Evolutionary conservation across 495 filamentous ascomycete genomes (phyloP), one percentile per base, ranked within the genome.

Genomic region (Penicillium flavigenum): DNA sequence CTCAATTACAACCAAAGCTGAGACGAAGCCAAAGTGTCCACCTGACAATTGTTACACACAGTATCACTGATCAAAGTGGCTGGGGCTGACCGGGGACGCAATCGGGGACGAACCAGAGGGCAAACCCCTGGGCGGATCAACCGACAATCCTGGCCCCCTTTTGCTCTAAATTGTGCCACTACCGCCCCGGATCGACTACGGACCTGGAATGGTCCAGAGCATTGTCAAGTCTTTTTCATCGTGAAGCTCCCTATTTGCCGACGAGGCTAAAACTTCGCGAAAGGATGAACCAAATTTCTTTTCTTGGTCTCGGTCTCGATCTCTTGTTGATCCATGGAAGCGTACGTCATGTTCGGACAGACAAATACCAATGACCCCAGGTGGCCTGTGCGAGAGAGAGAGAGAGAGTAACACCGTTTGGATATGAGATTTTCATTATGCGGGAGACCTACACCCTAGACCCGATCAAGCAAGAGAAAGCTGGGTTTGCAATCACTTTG

Each of bases 41-140:
- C 51, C 52, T 36, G 42, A 55, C 52, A 17, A 20, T 10, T 9
- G 51, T 52, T 19, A 43, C 38, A 53, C 38, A 44, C 26, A 14
- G 51, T 53, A 17, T 53, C 12, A 44, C 38, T 43, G 20, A 36
- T 19, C 36, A 38, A 43, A 38, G 31, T 50, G 39, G 38, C 51
- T 53, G 39, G 51, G 39, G 51, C 39, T 19, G 11, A 53, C 39
- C 29, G 47, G 38, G 29, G 47, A 36, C 17, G 36, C 50, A 4
- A 43, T 52, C 50, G 51, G 51, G 32, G 36, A 53, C 24, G 51
- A 53, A 53, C 51, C 36, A 43, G 39, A 53, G 51, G 50, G 50
- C 22, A 43, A 38, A 70, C 65, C 68, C 70, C 72, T 75, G 72
- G 70, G 66, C 66, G 62, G 66, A 74, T 74, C 72, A 72, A 60